These are phyloP conservation scores for Jaapia argillacea DNA, from an alignment of 768 basidiomycete species.

Conservation along the genomic window DNA sequence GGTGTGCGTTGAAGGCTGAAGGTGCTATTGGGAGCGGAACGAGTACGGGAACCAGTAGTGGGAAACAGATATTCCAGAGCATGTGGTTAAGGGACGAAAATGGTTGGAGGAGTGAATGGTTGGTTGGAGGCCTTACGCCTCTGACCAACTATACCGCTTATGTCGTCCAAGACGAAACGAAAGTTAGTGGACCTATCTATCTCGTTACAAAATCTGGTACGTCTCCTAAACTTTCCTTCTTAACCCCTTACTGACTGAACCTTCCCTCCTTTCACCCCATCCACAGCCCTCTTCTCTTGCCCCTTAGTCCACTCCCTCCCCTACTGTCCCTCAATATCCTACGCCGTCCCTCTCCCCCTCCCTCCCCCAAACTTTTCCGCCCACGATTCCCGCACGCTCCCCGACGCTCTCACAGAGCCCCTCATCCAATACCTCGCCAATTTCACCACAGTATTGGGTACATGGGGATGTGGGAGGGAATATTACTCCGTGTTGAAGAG, in stretches of 20 bases:
- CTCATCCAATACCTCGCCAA: slow-evolving; percentile 55
- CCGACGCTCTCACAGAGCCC: slow-evolving; percentile 33
- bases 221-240: slow-evolving; percentile 8
- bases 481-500: slow-evolving; percentile 68
- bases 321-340: slow-evolving; percentile 64
- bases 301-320: slow-evolving; percentile 61
- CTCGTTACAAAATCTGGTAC: slow-evolving; percentile 69
- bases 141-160: slow-evolving; percentile 76
- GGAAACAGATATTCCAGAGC: slow-evolving; percentile 9
- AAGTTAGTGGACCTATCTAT: slow-evolving; percentile 58
- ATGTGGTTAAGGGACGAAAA: slow-evolving; percentile 45
- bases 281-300: slow-evolving; percentile 54
- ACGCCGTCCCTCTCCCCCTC: slow-evolving; percentile 55
- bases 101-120: slow-evolving; percentile 65
- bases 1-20: slow-evolving; percentile 41
- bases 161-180: slow-evolving; percentile 42
- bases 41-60: slow-evolving; percentile 3
- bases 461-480: slow-evolving; percentile 73
- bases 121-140: slow-evolving; percentile 46
- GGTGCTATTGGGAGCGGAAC: no score
- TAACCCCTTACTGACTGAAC: background rate
- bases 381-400: slow-evolving; percentile 44
- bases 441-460: slow-evolving; percentile 64
- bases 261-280: background rate
- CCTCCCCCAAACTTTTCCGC: slow-evolving; percentile 30